These are phyloP conservation scores for Myxozyma sirexii DNA, from an alignment of 805 yeast genomes.

Conservation along the genomic window DNA sequence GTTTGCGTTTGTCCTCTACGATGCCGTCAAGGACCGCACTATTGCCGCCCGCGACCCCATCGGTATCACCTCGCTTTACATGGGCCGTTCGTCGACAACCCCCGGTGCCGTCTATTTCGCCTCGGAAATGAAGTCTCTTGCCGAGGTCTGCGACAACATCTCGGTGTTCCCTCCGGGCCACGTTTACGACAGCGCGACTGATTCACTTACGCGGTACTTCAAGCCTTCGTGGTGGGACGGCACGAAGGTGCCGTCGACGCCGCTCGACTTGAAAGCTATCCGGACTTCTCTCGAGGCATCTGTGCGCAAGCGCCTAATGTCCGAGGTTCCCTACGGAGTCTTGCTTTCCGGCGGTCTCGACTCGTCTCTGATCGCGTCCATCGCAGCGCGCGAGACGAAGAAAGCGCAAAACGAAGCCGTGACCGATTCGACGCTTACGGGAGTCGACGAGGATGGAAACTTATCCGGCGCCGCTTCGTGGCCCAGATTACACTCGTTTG, in stretches of 20 bases:
- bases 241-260: conserved; percentile 68
- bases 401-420: conserved; percentile 55
- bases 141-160: conserved; percentile 92
- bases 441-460: conserved; percentile 88
- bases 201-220: conserved; percentile 82
- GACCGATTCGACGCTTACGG: conserved; percentile 73
- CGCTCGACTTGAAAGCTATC: conserved; percentile 69
- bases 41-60: conserved; percentile 98
- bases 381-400: conserved; percentile 94
- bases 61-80: conserved; percentile 93
- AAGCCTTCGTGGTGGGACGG: conserved; percentile 95
- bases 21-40: conserved; percentile 79
- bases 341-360: conserved; percentile 96
- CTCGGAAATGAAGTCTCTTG: conserved; percentile 89
- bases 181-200: conserved; percentile 89
- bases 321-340: conserved; percentile 99
- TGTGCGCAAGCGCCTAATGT: conserved; percentile 98
- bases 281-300: conserved; percentile 87
- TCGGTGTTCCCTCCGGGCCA: conserved; percentile 98
- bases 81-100: conserved; percentile 73
- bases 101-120: conserved; percentile 88
- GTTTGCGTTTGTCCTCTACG: conserved; percentile 95
- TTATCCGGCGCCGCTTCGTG: conserved; percentile 65
- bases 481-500: conserved; percentile 88
- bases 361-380: conserved; percentile 92